Evolutionary conservation across 179 eudicot genomes (phyloP).

Genomic region (Silene noctiflora): DNA sequence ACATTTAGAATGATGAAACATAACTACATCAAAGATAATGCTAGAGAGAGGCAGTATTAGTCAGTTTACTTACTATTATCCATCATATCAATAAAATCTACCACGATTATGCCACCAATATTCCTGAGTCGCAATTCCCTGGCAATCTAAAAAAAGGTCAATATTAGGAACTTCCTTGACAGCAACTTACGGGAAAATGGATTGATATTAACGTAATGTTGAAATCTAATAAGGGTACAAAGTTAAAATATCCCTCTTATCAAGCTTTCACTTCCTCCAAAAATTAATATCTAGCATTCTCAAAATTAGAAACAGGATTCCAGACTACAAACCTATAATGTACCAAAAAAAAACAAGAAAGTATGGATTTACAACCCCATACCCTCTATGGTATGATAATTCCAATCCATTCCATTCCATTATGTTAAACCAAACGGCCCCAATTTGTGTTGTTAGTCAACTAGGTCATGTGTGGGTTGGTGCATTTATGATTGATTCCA

Average conservation of each 20-base stretch:
- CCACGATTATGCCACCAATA: conserved; percentile 95
- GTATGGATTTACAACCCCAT: too few species aligned
- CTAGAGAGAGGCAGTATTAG: conserved; percentile 6
- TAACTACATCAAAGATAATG: background rate
- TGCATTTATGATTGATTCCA: background rate
- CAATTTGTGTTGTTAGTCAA: background rate
- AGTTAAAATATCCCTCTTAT: background rate
- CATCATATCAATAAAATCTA: conserved; percentile 89
- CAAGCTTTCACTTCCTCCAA: conserved; percentile 1
- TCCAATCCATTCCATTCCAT: too few species aligned
- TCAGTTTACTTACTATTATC: conserved; percentile 61
- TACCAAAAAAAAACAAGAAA: too few species aligned
- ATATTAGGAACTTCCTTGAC: conserved; percentile 16
- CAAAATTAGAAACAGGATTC: background rate
- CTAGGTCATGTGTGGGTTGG: background rate
- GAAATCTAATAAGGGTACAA: background rate
- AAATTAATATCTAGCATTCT: background rate
- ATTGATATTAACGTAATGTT: background rate
- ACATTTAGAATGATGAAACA: conserved; percentile 2
- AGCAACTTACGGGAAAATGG: background rate
- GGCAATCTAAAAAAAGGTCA: conserved; percentile 64
- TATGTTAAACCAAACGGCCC: too few species aligned
- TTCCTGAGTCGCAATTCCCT: conserved; percentile 92
- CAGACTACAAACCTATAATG: background rate
- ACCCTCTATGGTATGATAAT: too few species aligned